A percentile compares a stretch with the other conserved stretches of the same genome.
These are phyloP conservation scores for Kodamaea kakaduensis DNA, from an alignment of 805 yeast genomes.

Conservation along the genomic window DNA sequence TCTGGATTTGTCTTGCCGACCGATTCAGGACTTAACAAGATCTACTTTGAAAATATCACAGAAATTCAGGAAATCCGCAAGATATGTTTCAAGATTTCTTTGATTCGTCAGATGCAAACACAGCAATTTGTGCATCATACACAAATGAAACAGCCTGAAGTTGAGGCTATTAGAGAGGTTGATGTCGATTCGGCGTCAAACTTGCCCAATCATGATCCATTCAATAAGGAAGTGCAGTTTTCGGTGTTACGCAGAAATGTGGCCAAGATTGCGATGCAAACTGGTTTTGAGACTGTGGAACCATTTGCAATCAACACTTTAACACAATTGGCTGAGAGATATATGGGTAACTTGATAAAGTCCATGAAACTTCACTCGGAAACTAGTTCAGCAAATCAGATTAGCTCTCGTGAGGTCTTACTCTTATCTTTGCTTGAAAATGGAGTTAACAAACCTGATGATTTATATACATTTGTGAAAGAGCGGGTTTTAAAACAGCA, in stretches of 20 bases:
- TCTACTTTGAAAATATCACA: constrained; percentile 61
- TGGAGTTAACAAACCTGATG: constrained; percentile 79
- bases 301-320: constrained; percentile 72
- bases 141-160: constrained; percentile 66
- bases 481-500: constrained; percentile 70
- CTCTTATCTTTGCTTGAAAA: constrained; percentile 70
- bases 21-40: constrained; percentile 56
- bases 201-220: constrained; percentile 61
- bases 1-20: constrained; percentile 33
- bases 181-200: constrained; percentile 86
- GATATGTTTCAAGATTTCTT: constrained; percentile 80
- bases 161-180: constrained; percentile 54
- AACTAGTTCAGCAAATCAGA: constrained; percentile 46
- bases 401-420: constrained; percentile 44
- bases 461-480: constrained; percentile 65
- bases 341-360: constrained; percentile 67
- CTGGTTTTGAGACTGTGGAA: constrained; percentile 85
- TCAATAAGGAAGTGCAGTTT: constrained; percentile 57
- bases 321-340: constrained; percentile 80
- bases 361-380: constrained; percentile 72
- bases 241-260: constrained; percentile 65
- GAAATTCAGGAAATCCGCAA: constrained; percentile 86
- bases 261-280: constrained; percentile 80
- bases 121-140: constrained; percentile 71
- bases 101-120: constrained; percentile 87